These are phyloP conservation scores for Combretum micranthum DNA, from an alignment of 345 rosid species.

Conservation along the genomic window DNA sequence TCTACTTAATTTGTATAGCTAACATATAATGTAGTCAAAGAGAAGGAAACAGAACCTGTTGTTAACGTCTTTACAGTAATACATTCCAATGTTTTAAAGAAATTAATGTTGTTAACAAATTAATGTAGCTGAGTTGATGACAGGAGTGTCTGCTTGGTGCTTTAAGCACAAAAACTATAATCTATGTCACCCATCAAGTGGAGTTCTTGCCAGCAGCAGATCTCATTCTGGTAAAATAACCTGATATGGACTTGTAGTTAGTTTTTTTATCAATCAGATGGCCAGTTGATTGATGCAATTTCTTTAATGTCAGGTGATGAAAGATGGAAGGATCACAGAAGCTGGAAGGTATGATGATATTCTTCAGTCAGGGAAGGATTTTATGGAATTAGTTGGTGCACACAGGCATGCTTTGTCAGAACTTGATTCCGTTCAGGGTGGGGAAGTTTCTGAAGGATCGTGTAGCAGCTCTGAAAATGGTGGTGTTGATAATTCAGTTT, in stretches of 20 bases:
- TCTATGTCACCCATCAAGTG: conserved; percentile 41
- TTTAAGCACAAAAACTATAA: conserved; percentile 40
- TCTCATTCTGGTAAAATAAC: conserved; percentile 45
- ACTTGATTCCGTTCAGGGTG: conserved; percentile 36
- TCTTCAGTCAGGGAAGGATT: conserved; percentile 54
- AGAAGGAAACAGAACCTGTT: neutral
- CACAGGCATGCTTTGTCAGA: conserved; percentile 54
- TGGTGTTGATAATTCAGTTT: neutral
- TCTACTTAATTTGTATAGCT: too few relatives aligned
- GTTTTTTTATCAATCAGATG: too few relatives aligned
- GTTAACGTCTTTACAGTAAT: neutral
- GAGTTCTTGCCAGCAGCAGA: conserved; percentile 41
- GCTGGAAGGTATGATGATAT: conserved; percentile 69
- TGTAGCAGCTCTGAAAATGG: conserved; percentile 14
- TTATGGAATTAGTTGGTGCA: conserved; percentile 74
- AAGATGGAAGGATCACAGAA: conserved; percentile 68
- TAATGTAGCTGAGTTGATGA: neutral
- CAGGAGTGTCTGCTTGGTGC: conserved; percentile 56
- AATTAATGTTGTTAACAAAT: neutral
- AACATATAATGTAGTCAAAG: too few relatives aligned
- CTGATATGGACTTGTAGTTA: too few relatives aligned
- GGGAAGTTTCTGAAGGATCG: conserved; percentile 20
- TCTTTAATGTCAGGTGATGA: conserved; percentile 50
- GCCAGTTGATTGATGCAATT: too few relatives aligned
- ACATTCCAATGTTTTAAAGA: neutral